These are phyloP conservation scores for Fusarium sp. DNA, from an alignment of 2,329 filamentous ascomycete genomes.

Conservation along the genomic window DNA sequence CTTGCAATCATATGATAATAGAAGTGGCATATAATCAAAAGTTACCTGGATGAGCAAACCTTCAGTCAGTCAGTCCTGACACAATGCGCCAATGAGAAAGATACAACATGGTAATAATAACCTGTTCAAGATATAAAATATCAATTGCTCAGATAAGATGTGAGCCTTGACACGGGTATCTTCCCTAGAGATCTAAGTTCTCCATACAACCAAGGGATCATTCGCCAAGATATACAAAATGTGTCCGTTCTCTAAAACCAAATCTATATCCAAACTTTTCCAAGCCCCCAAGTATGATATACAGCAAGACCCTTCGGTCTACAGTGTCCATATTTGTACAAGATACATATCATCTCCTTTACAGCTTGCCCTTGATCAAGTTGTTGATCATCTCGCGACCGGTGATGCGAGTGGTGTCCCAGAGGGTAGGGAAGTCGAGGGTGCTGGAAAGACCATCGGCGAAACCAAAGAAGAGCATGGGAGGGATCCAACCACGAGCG, in stretches of 20 bases:
- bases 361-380: constrained; percentile 77
- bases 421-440: constrained; percentile 85
- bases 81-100: not conserved
- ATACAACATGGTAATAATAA: not conserved
- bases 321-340: not conserved
- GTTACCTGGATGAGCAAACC: not conserved
- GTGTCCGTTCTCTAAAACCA: not conserved
- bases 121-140: not conserved
- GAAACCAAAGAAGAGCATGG: constrained; percentile 91
- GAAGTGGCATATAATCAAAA: not conserved
- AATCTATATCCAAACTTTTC: not conserved
- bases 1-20: not conserved
- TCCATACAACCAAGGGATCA: not conserved
- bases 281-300: not conserved
- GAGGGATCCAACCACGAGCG: constrained; percentile 89
- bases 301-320: not conserved
- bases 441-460: constrained; percentile 84
- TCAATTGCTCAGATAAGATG: not conserved
- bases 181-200: constrained; percentile 11
- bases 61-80: not conserved
- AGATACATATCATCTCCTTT: constrained; percentile 40
- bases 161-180: constrained; percentile 7
- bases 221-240: not conserved
- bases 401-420: constrained; percentile 80
- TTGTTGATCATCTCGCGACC: constrained; percentile 81